Evolutionary conservation across 1,284 basidiomycete genomes (phyloP), one percentile per base, ranked within the genome.

Genomic region (Bondarzewia mesenterica): DNA sequence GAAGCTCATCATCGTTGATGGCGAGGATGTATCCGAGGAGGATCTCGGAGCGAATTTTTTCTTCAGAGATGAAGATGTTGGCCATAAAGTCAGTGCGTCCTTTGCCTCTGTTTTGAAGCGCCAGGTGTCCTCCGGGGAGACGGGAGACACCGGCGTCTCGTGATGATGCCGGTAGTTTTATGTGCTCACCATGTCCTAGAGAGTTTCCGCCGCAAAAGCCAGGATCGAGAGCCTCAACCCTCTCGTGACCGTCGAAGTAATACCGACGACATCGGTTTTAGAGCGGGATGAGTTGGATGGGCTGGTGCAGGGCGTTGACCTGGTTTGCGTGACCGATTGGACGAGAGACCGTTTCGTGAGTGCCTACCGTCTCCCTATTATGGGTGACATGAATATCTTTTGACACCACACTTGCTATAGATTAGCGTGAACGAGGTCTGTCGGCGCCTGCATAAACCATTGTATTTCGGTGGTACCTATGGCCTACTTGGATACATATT

Each of bases 401-500:
- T n/a, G n/a, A n/a, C n/a, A n/a, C n/a, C n/a, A n/a, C n/a, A n/a
- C n/a, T n/a, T n/a, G 47, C 26, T 15, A 42, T 61, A 96, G 90
- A 75, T 87, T 57, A 73, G 68, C 44, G 74, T 95, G 50, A 93
- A 97, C 64, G 74, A 79, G 36, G 74, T 80, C 14, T 89, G 90
- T 59, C 76, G 93, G 53, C 72, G 73, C 48, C 72, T 78, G 46
- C 68, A 72, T 26, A 89, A 84, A 54, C 84, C 87, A 14, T 89
- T 98, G 64, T 98, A 96, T 60, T 81, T 85, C 16, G 89, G 93
- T 0, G 87, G 87, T 7, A 85, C 88, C 10, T 93, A 91, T 63
- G 95, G 95, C n/a, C 73, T 95, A 51, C 73, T 85, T 43, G 96
- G 95, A 5, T 99, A 89, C 66, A 89, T 95, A 58, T 97, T 98